These are phyloP conservation scores for Angophora floribunda DNA, from an alignment of 345 rosid species.

Conservation along the genomic window DNA sequence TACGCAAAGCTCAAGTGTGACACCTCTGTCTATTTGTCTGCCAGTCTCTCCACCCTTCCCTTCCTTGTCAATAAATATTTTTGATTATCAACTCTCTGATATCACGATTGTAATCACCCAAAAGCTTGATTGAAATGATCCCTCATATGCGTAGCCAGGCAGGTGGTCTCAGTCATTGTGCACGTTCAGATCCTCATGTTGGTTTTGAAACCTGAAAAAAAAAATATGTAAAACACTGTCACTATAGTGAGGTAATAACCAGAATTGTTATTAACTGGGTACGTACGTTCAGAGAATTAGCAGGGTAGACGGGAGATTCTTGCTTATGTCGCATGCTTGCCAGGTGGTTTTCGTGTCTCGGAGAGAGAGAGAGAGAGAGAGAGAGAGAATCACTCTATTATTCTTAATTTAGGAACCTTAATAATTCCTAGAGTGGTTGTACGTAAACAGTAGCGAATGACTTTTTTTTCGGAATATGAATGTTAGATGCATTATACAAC, in stretches of 20 bases:
- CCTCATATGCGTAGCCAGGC: slow-evolving; percentile 1
- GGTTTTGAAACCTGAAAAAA: slow-evolving; percentile 67
- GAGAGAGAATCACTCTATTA: not conserved
- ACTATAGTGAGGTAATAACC: not conserved
- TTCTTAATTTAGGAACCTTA: not conserved
- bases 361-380: not conserved
- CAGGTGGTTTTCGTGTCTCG: not conserved
- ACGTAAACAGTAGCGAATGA: not conserved
- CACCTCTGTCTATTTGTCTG: not conserved
- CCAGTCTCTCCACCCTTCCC: not conserved
- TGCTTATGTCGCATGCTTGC: not conserved
- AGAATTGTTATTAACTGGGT: not conserved
- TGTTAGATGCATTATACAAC: not conserved
- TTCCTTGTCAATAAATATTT: not conserved
- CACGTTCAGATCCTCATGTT: slow-evolving; percentile 25
- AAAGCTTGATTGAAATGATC: not conserved
- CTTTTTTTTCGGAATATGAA: not conserved
- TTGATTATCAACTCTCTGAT: not conserved
- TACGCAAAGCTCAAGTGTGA: not conserved
- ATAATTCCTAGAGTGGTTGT: not conserved
- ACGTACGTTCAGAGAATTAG: not conserved
- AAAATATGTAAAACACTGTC: not conserved
- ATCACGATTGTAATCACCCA: not conserved
- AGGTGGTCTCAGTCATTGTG: not conserved
- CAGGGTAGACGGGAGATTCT: not conserved